phyloP scores from a whole-genome alignment of 768 basidiomycete species.

The Tylopilus sp. region DNA sequence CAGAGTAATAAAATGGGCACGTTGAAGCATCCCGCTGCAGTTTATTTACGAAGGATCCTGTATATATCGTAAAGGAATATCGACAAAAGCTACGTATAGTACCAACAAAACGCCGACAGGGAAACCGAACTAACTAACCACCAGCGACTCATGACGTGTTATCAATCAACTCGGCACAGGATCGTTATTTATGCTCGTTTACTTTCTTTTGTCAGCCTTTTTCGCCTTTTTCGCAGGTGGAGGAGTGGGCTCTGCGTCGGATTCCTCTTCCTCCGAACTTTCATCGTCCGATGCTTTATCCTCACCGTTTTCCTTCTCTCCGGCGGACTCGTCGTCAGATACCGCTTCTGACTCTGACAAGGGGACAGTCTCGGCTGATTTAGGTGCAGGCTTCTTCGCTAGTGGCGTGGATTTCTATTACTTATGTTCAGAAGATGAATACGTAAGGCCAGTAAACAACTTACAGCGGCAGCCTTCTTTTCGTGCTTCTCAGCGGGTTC shows the following conservation, averaged over 20 bases:
- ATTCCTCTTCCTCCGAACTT: conserved; percentile 24
- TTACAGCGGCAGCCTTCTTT: conserved; percentile 25
- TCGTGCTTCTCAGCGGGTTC: conserved; percentile 29
- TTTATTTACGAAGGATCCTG: conserved; percentile 3
- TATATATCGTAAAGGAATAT: conserved; percentile 28
- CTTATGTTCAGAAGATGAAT: conserved; percentile 12
- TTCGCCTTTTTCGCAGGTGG: conserved; percentile 30
- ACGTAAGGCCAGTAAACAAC: conserved; percentile 11
- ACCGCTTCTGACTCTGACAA: conserved; percentile 30
- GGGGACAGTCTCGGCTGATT: conserved; percentile 23
- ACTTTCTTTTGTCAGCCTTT: conserved; percentile 28
- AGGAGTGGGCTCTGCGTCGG: conserved; percentile 26
- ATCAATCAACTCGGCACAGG: conserved; percentile 7
- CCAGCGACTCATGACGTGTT: background rate
- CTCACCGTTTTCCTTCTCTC: conserved; percentile 21
- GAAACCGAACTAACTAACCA: conserved; percentile 4
- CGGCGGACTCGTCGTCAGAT: conserved; percentile 23
- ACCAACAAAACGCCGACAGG: conserved; percentile 13
- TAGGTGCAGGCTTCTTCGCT: conserved; percentile 19
- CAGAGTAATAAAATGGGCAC: background rate
- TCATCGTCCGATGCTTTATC: conserved; percentile 22
- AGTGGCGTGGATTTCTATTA: conserved; percentile 19
- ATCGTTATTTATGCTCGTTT: conserved; percentile 4
- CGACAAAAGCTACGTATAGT: conserved; percentile 26
- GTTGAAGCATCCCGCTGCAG: background rate